phyloP scores from a whole-genome alignment of 2,329 filamentous ascomycete species.

The Colletotrichum incanum region DNA sequence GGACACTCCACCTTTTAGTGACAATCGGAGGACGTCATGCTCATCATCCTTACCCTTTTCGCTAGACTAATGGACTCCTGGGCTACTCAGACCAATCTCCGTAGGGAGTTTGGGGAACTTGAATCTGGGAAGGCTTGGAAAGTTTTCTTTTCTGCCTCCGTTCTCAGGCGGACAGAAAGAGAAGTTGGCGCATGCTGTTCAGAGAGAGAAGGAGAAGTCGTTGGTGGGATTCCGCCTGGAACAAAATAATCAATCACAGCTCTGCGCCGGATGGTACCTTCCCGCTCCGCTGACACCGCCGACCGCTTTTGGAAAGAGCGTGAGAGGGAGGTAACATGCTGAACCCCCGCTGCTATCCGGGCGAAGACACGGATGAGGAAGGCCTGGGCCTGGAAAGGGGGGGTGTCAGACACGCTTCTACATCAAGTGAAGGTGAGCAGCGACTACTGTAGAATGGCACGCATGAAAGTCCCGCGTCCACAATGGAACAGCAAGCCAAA shows the following conservation, averaged over 20 bases:
- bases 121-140: neutral
- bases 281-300: slow-evolving; percentile 13
- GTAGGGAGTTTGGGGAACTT: neutral
- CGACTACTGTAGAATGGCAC: neutral
- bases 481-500: neutral
- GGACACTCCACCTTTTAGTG: slow-evolving; percentile 19
- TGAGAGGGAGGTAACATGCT: slow-evolving; percentile 9
- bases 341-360: slow-evolving; percentile 36
- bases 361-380: slow-evolving; percentile 25
- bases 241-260: slow-evolving; percentile 9
- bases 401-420: slow-evolving; percentile 6
- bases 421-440: neutral
- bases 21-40: slow-evolving; percentile 33
- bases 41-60: neutral
- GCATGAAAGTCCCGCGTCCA: slow-evolving; percentile 11
- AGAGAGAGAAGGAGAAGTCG: neutral
- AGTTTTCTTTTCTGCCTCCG: neutral
- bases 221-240: slow-evolving; percentile 21
- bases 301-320: slow-evolving; percentile 26
- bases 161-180: neutral
- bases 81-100: neutral
- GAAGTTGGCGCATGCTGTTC: neutral
- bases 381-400: slow-evolving; percentile 6
- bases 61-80: slow-evolving; percentile 1
- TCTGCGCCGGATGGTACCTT: slow-evolving; percentile 30